phyloP scores from a whole-genome alignment of 2,329 filamentous ascomycete species.

The Rhynchosporium graminicola region DNA sequence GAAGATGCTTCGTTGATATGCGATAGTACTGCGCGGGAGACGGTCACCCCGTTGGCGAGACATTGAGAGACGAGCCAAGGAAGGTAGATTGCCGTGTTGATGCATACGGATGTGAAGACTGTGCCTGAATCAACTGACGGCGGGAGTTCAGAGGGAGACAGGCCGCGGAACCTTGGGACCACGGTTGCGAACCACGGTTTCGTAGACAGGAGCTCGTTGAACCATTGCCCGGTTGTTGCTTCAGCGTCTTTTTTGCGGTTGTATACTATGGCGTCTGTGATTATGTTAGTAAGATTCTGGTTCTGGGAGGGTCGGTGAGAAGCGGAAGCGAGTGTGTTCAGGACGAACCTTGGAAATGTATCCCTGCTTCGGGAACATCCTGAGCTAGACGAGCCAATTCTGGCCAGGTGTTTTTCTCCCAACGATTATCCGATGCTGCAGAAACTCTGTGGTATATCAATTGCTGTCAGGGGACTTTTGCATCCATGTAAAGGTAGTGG shows the following conservation, averaged over 20 bases:
- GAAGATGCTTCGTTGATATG: constrained; percentile 72
- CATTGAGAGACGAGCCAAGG: constrained; percentile 84
- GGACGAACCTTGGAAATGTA: constrained; percentile 69
- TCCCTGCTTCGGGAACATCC: constrained; percentile 73
- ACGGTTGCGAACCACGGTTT: constrained; percentile 74
- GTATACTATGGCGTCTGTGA: constrained; percentile 52
- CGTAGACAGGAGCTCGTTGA: constrained; percentile 65
- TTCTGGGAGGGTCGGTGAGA: neutral
- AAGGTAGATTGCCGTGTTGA: constrained; percentile 87
- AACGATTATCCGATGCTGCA: constrained; percentile 44
- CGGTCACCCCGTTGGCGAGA: constrained; percentile 67
- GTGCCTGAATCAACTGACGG: constrained; percentile 69
- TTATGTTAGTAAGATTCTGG: constrained; percentile 8
- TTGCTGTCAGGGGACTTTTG: neutral
- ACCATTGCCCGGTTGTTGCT: constrained; percentile 42
- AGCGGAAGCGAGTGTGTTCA: neutral
- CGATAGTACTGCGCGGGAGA: constrained; percentile 63
- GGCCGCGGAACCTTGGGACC: constrained; percentile 68
- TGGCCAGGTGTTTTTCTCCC: constrained; percentile 66
- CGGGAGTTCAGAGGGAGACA: constrained; percentile 60
- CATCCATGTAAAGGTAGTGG: neutral
- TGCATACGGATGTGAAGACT: constrained; percentile 81
- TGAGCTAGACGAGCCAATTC: constrained; percentile 60
- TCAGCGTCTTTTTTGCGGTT: constrained; percentile 42
- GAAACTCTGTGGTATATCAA: constrained; percentile 26